phyloP scores from a whole-genome alignment of 2,329 filamentous ascomycete genomes.

The Fusarium sp. region DNA sequence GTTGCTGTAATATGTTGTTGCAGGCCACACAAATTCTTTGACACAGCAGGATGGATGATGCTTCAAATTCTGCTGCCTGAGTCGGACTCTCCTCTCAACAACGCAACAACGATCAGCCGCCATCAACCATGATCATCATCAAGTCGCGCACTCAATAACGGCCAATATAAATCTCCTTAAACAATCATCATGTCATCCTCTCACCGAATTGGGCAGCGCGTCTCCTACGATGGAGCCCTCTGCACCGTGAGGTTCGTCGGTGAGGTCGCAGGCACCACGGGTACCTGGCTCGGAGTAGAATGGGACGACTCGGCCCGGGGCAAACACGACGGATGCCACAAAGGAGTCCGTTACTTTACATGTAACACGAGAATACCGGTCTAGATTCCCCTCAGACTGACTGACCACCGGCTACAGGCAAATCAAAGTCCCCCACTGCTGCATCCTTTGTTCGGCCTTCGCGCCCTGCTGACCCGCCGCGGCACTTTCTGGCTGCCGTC shows the following conservation, averaged over 20 bases:
- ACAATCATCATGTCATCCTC: conserved; percentile 51
- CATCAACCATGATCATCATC: conserved; percentile 1
- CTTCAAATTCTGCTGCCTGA: conserved; percentile 36
- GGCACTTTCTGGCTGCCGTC: conserved; percentile 83
- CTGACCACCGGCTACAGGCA: conserved; percentile 55
- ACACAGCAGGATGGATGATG: neutral
- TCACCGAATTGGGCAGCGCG: conserved; percentile 74
- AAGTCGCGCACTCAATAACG: neutral
- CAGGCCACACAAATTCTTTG: neutral
- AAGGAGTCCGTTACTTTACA: conserved; percentile 82
- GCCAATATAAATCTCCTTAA: neutral
- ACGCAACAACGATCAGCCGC: neutral
- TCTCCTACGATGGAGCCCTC: conserved; percentile 80
- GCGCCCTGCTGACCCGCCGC: conserved; percentile 74
- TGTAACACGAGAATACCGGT: conserved; percentile 65
- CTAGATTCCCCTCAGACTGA: neutral
- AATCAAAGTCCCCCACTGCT: conserved; percentile 73
- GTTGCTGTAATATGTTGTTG: neutral
- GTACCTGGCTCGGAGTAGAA: conserved; percentile 92
- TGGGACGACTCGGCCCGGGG: conserved; percentile 91
- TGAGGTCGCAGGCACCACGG: conserved; percentile 78
- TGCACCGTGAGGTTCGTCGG: conserved; percentile 92
- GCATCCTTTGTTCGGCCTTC: conserved; percentile 90
- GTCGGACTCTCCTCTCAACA: conserved; percentile 2
- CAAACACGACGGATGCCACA: conserved; percentile 90